These are phyloP conservation scores for Guadua angustifolia DNA, from an alignment of 176 grass and related monocot genomes.

Conservation along the genomic window DNA sequence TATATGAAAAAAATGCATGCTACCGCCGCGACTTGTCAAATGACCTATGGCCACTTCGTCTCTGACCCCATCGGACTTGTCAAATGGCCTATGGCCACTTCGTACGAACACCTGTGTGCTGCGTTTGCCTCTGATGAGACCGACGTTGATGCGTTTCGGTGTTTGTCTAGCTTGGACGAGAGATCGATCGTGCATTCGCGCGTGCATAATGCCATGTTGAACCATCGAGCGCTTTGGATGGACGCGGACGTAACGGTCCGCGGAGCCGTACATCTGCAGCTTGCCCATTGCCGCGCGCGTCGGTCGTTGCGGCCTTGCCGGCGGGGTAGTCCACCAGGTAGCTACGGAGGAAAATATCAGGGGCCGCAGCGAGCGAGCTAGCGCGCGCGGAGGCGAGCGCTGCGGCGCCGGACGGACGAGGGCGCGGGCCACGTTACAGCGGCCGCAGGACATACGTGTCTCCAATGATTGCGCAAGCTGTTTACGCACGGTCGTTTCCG, in stretches of 20 bases:
- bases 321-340: neutral
- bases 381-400: conserved; percentile 6
- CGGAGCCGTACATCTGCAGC: conserved; percentile 33
- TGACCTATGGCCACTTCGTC: too few species aligned
- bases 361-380: neutral
- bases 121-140: neutral
- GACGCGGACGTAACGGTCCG: conserved; percentile 1
- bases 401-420: conserved; percentile 29
- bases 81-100: neutral
- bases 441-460: conserved; percentile 51
- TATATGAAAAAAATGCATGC: too few species aligned
- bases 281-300: conserved; percentile 33
- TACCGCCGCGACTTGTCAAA: too few species aligned
- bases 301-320: neutral
- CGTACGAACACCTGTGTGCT: conserved; percentile 24
- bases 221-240: conserved; percentile 30
- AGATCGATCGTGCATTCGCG: neutral
- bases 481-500: neutral
- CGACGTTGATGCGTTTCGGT: neutral
- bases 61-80: neutral
- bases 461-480: conserved; percentile 40
- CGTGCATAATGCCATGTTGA: conserved; percentile 4
- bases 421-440: conserved; percentile 37
- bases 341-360: conserved; percentile 2
- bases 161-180: conserved; percentile 3